phyloP scores from a whole-genome alignment of 176 grass and related monocot species.

The Pharus latifolius region DNA sequence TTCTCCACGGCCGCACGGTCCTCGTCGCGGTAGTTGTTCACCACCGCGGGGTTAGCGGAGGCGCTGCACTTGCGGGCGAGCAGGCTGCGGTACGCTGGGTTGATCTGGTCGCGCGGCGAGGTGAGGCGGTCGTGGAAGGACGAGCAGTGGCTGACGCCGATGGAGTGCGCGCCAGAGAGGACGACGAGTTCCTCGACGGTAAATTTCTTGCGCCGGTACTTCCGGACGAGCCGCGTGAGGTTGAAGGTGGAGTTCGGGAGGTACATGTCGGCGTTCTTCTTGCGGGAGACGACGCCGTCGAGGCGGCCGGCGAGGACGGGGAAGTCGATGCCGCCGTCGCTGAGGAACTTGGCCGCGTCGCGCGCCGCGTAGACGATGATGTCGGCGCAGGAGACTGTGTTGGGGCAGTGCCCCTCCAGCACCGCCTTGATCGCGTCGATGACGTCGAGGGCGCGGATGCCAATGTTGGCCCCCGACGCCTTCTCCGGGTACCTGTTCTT shows the following conservation, averaged over 20 bases:
- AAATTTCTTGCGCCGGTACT: constrained; percentile 21
- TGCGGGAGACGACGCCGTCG: constrained; percentile 35
- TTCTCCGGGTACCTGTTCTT: constrained; percentile 21
- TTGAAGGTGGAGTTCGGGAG: constrained; percentile 11
- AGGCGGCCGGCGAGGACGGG: constrained; percentile 17
- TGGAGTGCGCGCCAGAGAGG: constrained; percentile 47
- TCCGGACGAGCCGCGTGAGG: not conserved
- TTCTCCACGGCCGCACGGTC: not conserved
- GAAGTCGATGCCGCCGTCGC: constrained; percentile 12
- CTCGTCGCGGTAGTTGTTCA: not conserved
- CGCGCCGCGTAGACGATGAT: constrained; percentile 23
- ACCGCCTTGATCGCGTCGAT: constrained; percentile 27
- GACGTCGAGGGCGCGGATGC: constrained; percentile 21
- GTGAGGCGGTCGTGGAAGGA: constrained; percentile 29
- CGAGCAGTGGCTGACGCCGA: constrained; percentile 34
- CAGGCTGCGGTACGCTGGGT: not conserved
- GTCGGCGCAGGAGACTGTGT: constrained; percentile 34
- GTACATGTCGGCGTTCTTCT: not conserved
- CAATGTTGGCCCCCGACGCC: not conserved
- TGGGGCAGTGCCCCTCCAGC: not conserved
- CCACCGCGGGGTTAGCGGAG: not conserved
- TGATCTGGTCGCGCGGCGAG: not conserved
- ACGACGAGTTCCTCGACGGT: constrained; percentile 32
- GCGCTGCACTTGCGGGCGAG: not conserved
- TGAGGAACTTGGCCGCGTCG: constrained; percentile 17